Evolutionary conservation across 2,329 filamentous ascomycete species (phyloP), one percentile per base, ranked within the genome.

Genomic region (Cladorrhinum sp.): DNA sequence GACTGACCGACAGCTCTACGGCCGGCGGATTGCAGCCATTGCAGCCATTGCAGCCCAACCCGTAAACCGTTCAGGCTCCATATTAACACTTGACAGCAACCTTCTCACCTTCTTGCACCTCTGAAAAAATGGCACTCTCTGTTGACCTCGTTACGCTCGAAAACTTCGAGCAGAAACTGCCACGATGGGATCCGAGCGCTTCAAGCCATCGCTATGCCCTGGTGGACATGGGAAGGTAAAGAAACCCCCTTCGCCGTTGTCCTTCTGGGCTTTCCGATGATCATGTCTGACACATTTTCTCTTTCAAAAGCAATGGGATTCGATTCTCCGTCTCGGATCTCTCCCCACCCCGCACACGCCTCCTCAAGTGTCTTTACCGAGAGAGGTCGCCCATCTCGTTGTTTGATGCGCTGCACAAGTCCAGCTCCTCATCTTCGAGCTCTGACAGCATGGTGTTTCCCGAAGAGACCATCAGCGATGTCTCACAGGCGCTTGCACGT

Each of bases 291-390:
- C 61, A 57, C 57, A 24, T 16, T 30, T 51, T 50, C 52, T 53
- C 33, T 36, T 16, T 24, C 36, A 8, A 18, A 66, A 91, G 92
- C 79, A 97, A 96, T 79, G 93, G 92, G 69, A 94, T 96, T 69
- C 91, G 93, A 59, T 96, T 96, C 79, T 94, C 91, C 50, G 91
- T 96, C 69, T 91, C 92, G 8, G 87, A 92, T 66, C 81, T 96
- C n/a, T 83, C 86, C 3, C 87, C 89, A 21, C 84, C 86, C 3
- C 84, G 80, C 42, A 82, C 89, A 23, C 88, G 92, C 23, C 85
- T 92, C 23, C 81, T 96, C 48, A 86, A 83, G 18, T 93, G 89
- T 24, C 69, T 96, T 59, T 96, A 91, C 75, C 86, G 89, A 68
- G 86, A 92, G 68, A 87, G 93, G 5, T 88, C 86, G 9, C 84